These are phyloP conservation scores for Pseudotsuga menziesii DNA, from an alignment of 75 land plant species.

Conservation along the genomic window DNA sequence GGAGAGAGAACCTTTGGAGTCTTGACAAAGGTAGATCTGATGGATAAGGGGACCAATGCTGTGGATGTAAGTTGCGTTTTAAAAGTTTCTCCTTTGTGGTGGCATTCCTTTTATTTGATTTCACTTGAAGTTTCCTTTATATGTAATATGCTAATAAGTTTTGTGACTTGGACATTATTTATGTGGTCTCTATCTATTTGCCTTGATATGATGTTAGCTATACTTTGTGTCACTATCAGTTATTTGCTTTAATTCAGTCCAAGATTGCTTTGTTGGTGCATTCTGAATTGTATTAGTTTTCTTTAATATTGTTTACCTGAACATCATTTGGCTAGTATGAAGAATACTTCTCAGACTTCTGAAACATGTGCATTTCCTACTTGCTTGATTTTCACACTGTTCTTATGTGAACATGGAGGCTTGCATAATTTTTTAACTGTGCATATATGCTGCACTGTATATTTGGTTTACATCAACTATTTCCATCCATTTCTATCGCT, in stretches of 20 bases:
- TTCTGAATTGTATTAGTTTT: too few species aligned
- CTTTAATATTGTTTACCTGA: not conserved
- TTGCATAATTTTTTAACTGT: too few species aligned
- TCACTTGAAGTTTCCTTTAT: not conserved
- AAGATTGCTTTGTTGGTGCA: too few species aligned
- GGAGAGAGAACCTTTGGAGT: slow-evolving; percentile 99
- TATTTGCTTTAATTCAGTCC: not conserved
- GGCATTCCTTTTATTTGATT: not conserved
- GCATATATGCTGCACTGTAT: too few species aligned
- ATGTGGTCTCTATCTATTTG: not conserved
- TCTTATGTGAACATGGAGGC: too few species aligned
- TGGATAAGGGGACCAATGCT: slow-evolving; percentile 97
- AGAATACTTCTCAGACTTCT: too few species aligned
- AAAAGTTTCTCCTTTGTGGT: not conserved
- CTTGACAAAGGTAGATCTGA: slow-evolving; percentile 91
- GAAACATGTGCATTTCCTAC: too few species aligned
- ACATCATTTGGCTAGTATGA: too few species aligned
- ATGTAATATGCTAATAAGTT: not conserved
- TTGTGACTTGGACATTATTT: not conserved
- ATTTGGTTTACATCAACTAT: too few species aligned
- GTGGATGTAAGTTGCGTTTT: slow-evolving; percentile 74
- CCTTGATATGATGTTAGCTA: not conserved
- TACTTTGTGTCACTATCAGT: not conserved
- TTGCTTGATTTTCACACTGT: too few species aligned
- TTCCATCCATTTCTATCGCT: too few species aligned